Evolutionary conservation across 305 asterid genomes (phyloP).

Genomic region (Plantago rigida): DNA sequence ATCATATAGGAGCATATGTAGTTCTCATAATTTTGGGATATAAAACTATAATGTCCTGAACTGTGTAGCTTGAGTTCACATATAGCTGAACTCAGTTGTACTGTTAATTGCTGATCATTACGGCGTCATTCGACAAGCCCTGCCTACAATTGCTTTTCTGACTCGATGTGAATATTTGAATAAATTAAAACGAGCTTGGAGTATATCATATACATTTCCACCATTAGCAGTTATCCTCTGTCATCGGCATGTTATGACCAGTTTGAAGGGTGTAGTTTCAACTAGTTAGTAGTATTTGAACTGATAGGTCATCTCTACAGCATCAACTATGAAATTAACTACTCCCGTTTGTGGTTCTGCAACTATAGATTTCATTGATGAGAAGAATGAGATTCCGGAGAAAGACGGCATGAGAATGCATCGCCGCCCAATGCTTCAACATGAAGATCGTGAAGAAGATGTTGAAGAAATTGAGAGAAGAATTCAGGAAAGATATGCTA

Average conservation of each 20-base stretch:
- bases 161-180: neutral
- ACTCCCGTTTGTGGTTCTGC: conserved; percentile 23
- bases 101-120: neutral
- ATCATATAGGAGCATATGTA: no score
- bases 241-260: no score
- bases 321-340: neutral
- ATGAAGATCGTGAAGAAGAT: conserved; percentile 88
- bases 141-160: no score
- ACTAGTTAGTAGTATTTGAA: neutral
- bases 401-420: conserved; percentile 63
- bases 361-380: conserved; percentile 59
- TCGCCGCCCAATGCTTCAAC: conserved; percentile 76
- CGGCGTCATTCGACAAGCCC: neutral
- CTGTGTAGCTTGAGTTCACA: no score
- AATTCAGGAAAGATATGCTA: conserved; percentile 72
- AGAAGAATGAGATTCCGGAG: conserved; percentile 58
- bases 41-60: no score
- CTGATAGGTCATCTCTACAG: conserved; percentile 7
- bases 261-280: no score
- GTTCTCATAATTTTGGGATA: no score
- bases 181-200: neutral
- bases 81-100: no score
- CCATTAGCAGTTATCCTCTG: no score
- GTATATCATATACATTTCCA: neutral
- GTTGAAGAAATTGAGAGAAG: conserved; percentile 76